Base-by-base conservation (phyloP, 2,329 filamentous ascomycete genomes). In the Helotiales sp. region DNA sequence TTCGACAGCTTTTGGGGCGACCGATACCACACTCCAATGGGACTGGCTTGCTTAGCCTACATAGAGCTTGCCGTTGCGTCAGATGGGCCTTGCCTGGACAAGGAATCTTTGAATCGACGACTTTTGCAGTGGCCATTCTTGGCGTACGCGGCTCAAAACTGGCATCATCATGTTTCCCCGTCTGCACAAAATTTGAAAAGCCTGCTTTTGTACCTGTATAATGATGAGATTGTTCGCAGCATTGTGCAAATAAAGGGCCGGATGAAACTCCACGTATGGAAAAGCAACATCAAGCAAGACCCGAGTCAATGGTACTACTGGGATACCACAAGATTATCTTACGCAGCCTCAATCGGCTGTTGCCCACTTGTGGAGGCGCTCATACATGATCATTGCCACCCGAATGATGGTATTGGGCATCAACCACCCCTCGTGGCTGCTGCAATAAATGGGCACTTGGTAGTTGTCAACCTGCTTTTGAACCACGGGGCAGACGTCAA, bases 341-440 rank as follows among this genome's bases (percentile, higher is more conserved):
- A 52, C 26, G 49, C 49, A 26, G 49, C 26, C 4, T 52, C 49
- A 30, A 52, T 52, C 15, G 49, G 49, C 13, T 28, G 6, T 15
- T 52, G 10, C n/a, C 24, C 24, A 17, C 49, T 52, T 52, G 49
- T 30, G 13, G 13, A 17, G 11, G 49, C 13, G 5, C 30, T 52
- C 17, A 10, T 52, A 6, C 7, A 6, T 30, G 1, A 6, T 17
- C 7, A 3, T 11, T 22, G 28, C 30, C 17, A 20, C 24, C 49
- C 30, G 32, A 40, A 17, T 6, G 3, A 10, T 3, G 26, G 20
- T 43, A 24, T 20, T 15, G 40, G 34, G n/a, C 22, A 43, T 30
- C 28, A 37, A 13, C 49, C 60, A 50, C 30, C 60, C 11, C 30
- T 62, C 13, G 47, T 37, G 20, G 24, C 60, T 10, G 60, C 60